Evolutionary conservation across 495 filamentous ascomycete species (phyloP), one percentile per base, ranked within the genome.

Genomic region (Xylaria acuta): DNA sequence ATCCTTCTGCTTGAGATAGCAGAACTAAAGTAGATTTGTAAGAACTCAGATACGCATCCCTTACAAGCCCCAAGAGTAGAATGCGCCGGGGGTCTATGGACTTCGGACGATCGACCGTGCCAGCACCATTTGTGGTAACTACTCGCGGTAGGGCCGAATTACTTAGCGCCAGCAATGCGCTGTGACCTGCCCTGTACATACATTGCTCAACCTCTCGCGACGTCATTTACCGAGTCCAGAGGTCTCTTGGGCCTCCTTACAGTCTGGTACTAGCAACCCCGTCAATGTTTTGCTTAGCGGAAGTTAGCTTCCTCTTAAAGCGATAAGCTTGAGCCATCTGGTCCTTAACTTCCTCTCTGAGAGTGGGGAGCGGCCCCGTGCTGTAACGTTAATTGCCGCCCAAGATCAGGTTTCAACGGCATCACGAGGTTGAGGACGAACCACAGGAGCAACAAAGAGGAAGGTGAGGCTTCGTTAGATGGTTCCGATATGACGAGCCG

Each of bases 101-200:
- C 49, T 22, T 41, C 49, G 47, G 47, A 67, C 9, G 49, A 67
- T 67, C 65, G 49, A 18, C 65, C 22, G 34, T 56, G 25, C 0
- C 7, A 34, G 34, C 25, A 32, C 65, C n/a, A n/a, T 41, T 67
- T 56, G 14, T 27, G 65, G 65, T 20, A 67, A 32, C 12, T 40
- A 36, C n/a, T 53, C 47, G 30, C n/a, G 64, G 64, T 66, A 66
- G 64, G 64, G 4, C 64, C 64, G 64, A 66, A 53, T 66, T 51
- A 66, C 18, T 66, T 51, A 9, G 43, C 65, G 36, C 49, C 34
- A n/a, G 45, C 64, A 51, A 7, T 59, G 27, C 20, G 34, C 47
- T 56, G 22, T 22, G 49, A 67, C 65, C 65, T 67, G 65, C 65
- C 65, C 1, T 56, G 14, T 53, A 40, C 47, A 54, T 53, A 51